Conservation (phyloP, 2,329 filamentous ascomycete species). For the Ophiostoma pallidulum region DNA sequence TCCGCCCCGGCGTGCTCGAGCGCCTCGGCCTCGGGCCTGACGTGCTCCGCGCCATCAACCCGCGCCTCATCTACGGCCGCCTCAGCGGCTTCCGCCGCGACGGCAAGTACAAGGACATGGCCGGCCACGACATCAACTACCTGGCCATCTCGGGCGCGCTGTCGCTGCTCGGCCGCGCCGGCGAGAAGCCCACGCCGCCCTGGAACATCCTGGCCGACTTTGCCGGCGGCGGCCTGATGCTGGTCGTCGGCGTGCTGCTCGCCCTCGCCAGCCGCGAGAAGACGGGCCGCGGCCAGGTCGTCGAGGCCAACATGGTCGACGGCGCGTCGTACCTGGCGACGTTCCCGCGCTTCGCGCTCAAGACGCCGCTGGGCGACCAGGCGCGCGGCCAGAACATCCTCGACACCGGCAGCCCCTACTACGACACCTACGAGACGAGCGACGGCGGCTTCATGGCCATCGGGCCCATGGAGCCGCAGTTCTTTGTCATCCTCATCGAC, state of each 20-base stretch:
- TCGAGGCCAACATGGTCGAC: conserved; percentile 97
- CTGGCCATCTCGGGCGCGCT: conserved; percentile 79
- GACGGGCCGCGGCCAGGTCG: conserved; percentile 70
- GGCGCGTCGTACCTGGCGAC: conserved; percentile 69
- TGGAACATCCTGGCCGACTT: conserved; percentile 85
- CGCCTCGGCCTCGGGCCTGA: conserved; percentile 68
- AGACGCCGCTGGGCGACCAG: conserved; percentile 51
- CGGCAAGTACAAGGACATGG: conserved; percentile 78
- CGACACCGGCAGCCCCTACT: conserved; percentile 80
- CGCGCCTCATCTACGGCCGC: conserved; percentile 67
- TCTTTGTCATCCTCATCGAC: conserved; percentile 60
- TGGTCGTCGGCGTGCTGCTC: conserved; percentile 73
- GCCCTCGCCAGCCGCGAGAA: conserved; percentile 59
- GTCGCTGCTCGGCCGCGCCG: conserved; percentile 60
- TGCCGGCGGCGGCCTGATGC: conserved; percentile 73
- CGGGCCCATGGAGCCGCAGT: conserved; percentile 83
- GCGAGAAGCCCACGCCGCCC: conserved; percentile 66
- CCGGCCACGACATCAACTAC: conserved; percentile 95
- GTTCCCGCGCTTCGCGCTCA: conserved; percentile 61
- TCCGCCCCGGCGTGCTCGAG: conserved; percentile 83
- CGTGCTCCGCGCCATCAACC: conserved; percentile 57
- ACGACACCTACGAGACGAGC: conserved; percentile 77
- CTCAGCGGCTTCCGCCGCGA: conserved; percentile 87
- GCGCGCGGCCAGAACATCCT: conserved; percentile 67
- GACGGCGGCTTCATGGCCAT: conserved; percentile 76